phyloP scores from a whole-genome alignment of 345 rosid genomes.

The Luvunga scandens region DNA sequence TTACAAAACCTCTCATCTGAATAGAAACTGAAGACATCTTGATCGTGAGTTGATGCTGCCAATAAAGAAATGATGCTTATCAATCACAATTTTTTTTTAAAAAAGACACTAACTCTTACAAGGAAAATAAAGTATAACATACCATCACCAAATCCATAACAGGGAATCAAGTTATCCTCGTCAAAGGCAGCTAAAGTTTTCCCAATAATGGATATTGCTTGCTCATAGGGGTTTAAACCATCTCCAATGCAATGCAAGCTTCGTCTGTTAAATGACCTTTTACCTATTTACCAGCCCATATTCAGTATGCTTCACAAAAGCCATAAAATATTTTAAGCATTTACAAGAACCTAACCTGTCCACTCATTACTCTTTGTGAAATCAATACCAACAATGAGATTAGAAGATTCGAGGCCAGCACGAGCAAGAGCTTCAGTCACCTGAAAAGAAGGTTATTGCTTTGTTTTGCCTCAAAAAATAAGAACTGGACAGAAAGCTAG shows the following conservation, averaged over 20 bases:
- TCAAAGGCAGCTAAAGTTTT: conserved; percentile 82
- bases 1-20: conserved; percentile 64
- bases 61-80: conserved; percentile 15
- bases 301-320: conserved; percentile 6
- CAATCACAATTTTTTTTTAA: neutral
- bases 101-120: neutral
- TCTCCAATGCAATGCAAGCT: conserved; percentile 78
- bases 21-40: conserved; percentile 83
- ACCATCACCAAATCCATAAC: conserved; percentile 99
- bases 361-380: conserved; percentile 98
- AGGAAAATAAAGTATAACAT: conserved; percentile 12
- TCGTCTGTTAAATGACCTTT: conserved; percentile 60
- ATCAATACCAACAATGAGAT: conserved; percentile 97
- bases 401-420: conserved; percentile 93
- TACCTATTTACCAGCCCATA: conserved; percentile 43
- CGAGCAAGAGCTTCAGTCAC: conserved; percentile 83
- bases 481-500: neutral
- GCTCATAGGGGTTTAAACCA: conserved; percentile 79
- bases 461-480: neutral
- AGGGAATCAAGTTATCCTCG: conserved; percentile 92
- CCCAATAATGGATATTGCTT: conserved; percentile 88
- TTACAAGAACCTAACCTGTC: conserved; percentile 63
- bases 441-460: conserved; percentile 31
- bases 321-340: conserved; percentile 13
- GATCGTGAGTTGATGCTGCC: conserved; percentile 95